Conservation (phyloP, 768 basidiomycete species). For the Zangia roseola region DNA sequence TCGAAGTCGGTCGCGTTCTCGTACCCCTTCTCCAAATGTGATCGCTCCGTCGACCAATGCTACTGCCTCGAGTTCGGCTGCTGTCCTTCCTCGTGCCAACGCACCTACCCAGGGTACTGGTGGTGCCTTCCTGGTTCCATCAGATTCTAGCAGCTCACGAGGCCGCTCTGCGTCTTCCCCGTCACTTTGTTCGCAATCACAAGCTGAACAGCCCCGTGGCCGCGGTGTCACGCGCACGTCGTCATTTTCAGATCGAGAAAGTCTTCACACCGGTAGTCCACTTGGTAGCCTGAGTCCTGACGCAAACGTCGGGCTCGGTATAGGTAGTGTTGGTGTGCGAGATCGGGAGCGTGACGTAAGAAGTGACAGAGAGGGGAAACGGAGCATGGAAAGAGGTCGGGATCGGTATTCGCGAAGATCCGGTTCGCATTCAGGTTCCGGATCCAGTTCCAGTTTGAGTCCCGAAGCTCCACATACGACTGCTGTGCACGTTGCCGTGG, state of each 20-base stretch:
- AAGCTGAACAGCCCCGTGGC: slow-evolving; percentile 41
- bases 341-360: slow-evolving; percentile 31
- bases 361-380: slow-evolving; percentile 29
- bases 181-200: slow-evolving; percentile 32
- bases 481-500: not conserved
- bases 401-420: slow-evolving; percentile 28
- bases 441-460: slow-evolving; percentile 36
- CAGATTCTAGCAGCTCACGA: slow-evolving; percentile 18
- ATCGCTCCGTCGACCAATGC: slow-evolving; percentile 12
- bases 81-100: slow-evolving; percentile 12
- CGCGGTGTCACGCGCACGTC: slow-evolving; percentile 55
- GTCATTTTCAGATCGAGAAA: slow-evolving; percentile 54
- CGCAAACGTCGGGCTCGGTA: slow-evolving; percentile 25
- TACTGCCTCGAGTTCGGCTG: slow-evolving; percentile 7
- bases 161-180: slow-evolving; percentile 35
- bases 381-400: slow-evolving; percentile 27
- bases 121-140: slow-evolving; percentile 26
- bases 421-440: slow-evolving; percentile 30
- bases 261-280: slow-evolving; percentile 36
- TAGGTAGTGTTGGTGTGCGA: slow-evolving; percentile 32
- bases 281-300: slow-evolving; percentile 42
- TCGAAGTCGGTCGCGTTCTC: slow-evolving; percentile 39
- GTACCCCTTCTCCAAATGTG: slow-evolving; percentile 45
- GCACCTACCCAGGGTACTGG: slow-evolving; percentile 15
- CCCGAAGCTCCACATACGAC: slow-evolving; percentile 22